Base-by-base conservation (phyloP, 176 grass and related monocot species). In the Puya raimondii region DNA sequence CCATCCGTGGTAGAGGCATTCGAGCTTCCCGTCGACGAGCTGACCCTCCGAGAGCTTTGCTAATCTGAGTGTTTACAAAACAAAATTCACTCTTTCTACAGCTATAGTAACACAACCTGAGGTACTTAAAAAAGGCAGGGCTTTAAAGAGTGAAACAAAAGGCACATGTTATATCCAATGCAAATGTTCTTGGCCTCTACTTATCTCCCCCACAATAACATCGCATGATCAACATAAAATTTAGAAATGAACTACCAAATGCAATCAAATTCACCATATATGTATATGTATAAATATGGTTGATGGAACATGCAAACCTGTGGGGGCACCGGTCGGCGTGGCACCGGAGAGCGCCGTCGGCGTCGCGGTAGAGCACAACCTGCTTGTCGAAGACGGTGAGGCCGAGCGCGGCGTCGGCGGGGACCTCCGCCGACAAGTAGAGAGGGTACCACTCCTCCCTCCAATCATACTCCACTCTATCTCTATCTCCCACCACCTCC, bases 1-100 rank as follows among this genome's bases (percentile, higher is more conserved):
- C 94, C 89, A 97, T 2, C 94, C 94, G 20, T 97, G 94, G 77
- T 97, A 92, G 1, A 97, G 89, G 82, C 94, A 92, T 77, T 97
- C 94, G 52, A 97, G 69, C 50, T 71, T 90, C 51, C 94, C 89
- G 52, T 97, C 82, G 0, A 97, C 89, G 52, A 97, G 68, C 69
- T 92, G 94, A 1, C 94, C 94, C 72, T 97, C 94, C 0, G 89
- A 97, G 7, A 97, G 72, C 64, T 92, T 97, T 0, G 94, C 94
- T 70, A 97, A 76, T 81, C 93, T 92, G 81, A 26, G 74, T 6
- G 47, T 21, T 78, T 64, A 64, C 53, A 63, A 50, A 33, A 79
- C 27, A 6, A 23, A 47, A 49, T 48, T 22, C 50, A 0, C 33
- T 51, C 57, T 18, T 54, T 12, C 16, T 14, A 63, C 3, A 47